Evolutionary conservation across 768 basidiomycete species (phyloP), one percentile per base, ranked within the genome.

Genomic region (Amanita phalloides): DNA sequence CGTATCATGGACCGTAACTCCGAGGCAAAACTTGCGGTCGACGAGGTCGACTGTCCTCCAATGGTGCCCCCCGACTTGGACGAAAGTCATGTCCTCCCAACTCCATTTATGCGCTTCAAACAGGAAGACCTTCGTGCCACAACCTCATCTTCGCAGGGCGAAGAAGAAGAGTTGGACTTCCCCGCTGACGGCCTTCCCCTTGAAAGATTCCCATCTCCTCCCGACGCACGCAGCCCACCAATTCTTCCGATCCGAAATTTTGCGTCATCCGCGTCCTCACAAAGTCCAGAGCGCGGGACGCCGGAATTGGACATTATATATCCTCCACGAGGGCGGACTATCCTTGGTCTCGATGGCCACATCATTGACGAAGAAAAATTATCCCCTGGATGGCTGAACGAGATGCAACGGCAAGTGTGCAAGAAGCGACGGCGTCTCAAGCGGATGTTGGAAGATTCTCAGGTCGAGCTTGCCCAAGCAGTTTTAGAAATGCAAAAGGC

Each of bases 401-500:
- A 35, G 14, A 54, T 54, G 54, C 32, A 45, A 23, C 41, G 26
- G 11, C 44, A 58, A 45, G 21, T 45, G 37, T 8, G 30, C 49
- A 20, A 13, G 10, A 25, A 26, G n/a, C 49, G 49, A 23, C 28
- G 25, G 8, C 28, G 38, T 11, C 25, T 50, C 25, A 44, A 46
- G 25, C 14, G 4, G 17, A 42, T 30, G 39, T 38, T 41, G 4
- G 39, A 54, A 11, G 53, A 48, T 8, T 48, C 45, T 5, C 9
- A 50, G 6, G 37, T 28, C 8, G 53, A 56, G 6, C 8, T 51
- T 9, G 53, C 14, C 7, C 37, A 21, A 6, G 49, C 48, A 14
- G 46, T 42, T 20, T 14, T 54, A 36, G 35, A 48, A 8, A 13
- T 50, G 49, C 49, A 56, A 21, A 54, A 36, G 38, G 55, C 49